Percentiles rank a stretch among this genome's conserved stretches.
These are phyloP conservation scores for Pseudonitzschia multistriata DNA, from an alignment of 108 stramenopile genomes.

Conservation along the genomic window DNA sequence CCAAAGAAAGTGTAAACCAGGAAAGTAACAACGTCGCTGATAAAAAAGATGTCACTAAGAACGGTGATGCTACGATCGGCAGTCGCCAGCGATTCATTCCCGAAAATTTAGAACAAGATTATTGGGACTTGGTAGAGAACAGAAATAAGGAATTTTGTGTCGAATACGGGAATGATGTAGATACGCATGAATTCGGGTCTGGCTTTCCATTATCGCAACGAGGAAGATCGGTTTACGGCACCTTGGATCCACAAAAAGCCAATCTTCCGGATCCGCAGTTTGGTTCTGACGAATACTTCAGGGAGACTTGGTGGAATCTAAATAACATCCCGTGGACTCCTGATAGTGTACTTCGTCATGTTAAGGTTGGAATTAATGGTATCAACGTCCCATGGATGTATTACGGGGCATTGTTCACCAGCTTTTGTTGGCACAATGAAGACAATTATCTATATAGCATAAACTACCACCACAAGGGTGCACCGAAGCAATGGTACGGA, in stretches of 20 bases:
- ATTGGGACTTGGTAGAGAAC: conserved; percentile 94
- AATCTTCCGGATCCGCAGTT: conserved; percentile 71
- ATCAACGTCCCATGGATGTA: conserved; percentile 97
- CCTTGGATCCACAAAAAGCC: conserved; percentile 40
- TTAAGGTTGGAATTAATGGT: conserved; percentile 92
- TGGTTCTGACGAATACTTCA: conserved; percentile 84
- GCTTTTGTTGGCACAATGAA: conserved; percentile 99
- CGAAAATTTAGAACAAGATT: conserved; percentile 84
- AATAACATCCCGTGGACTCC: conserved; percentile 95
- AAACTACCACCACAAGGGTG: conserved; percentile 97
- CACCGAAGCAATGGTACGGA: conserved; percentile 98
- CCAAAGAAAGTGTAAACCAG: conserved; percentile 5
- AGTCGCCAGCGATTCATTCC: conserved; percentile 41
- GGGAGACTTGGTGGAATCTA: conserved; percentile 95
- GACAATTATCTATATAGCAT: conserved; percentile 98
- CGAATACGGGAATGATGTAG: conserved; percentile 97
- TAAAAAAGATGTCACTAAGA: background rate
- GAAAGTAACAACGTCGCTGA: background rate
- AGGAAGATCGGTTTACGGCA: conserved; percentile 66
- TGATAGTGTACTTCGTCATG: conserved; percentile 82
- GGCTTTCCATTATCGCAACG: conserved; percentile 87
- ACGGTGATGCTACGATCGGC: background rate
- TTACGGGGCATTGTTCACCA: conserved; percentile 93
- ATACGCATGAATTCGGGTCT: conserved; percentile 81
- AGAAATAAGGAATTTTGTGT: conserved; percentile 60